Base-by-base conservation (phyloP, 1,139 yeast species). In the Suzukiozyma palmioleophila region DNA sequence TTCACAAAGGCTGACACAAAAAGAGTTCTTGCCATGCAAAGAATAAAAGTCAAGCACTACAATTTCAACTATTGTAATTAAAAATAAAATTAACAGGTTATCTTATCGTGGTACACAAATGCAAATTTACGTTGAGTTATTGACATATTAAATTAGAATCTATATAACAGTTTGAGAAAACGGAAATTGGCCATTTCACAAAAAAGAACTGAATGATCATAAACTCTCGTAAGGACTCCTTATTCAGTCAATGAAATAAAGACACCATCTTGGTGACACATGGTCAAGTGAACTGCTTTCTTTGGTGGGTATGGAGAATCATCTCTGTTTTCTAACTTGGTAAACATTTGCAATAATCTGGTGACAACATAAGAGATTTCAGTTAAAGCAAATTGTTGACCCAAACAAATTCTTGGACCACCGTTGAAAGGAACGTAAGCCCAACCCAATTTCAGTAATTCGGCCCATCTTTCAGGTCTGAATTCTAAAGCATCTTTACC, bases 321-420 rank as follows among this genome's bases (percentile, higher is more conserved):
- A 42, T 61, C 68, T 39, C 44, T 57, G 35, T 53, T 45, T 3
- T 47, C 49, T 41, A 67, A 52, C 42, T 59, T 55, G n/a, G 67
- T 62, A 51, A 62, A 67, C 56, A 59, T 39, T 54, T 72, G 77
- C 12, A 62, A 59, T 39, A 77, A 56, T 42, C 81, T 62, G 14
- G 64, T 69, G 36, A 74, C 50, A 13, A 73, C 66, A 45, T 75
- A 77, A 10, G 75, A 62, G 2, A 76, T 72, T 56, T 78, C 84
- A 30, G 81, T 75, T 44, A 77, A 68, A 1, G 81, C 82, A 58
- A 74, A 75, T 54, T 76, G 82, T 57, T 77, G 81, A 27, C 83
- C 83, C 35, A 77, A 61, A 51, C 84, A 78, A 41, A 77, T 76
- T 44, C 83, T 62, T 29, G 83, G 82, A 3, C 84, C 83, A 38